These are phyloP conservation scores for Combretum micranthum DNA, from an alignment of 345 rosid species.

Conservation along the genomic window DNA sequence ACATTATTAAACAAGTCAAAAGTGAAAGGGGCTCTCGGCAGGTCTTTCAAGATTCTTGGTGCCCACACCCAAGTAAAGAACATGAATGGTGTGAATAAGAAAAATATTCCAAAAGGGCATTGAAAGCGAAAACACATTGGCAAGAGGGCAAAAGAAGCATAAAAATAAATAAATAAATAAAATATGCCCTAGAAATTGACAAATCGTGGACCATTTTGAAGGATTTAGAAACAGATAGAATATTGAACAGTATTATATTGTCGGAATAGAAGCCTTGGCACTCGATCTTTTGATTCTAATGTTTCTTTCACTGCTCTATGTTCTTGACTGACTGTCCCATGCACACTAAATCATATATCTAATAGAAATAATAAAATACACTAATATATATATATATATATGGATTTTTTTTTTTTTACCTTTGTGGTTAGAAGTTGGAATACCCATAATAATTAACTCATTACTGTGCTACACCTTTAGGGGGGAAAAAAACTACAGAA, in stretches of 20 bases:
- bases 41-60: slow-evolving; percentile 25
- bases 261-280: slow-evolving; percentile 26
- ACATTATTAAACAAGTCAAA: slow-evolving; percentile 24
- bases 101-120: slow-evolving; percentile 10
- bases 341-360: no score
- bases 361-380: no score
- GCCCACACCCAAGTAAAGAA: slow-evolving; percentile 22
- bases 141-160: slow-evolving; percentile 8
- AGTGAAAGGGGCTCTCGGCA: slow-evolving; percentile 13
- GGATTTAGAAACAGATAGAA: slow-evolving; percentile 14
- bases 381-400: no score
- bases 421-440: no score
- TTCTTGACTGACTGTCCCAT: no score
- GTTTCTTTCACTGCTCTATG: not conserved
- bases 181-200: slow-evolving; percentile 7
- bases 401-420: no score
- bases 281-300: slow-evolving; percentile 8
- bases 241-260: slow-evolving; percentile 21
- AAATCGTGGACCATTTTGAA: slow-evolving; percentile 1
- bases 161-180: slow-evolving; percentile 2
- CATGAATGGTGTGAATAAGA: slow-evolving; percentile 13
- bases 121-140: slow-evolving; percentile 1
- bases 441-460: no score
- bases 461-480: no score
- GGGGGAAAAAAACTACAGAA: no score